Conservation (phyloP, 345 rosid genomes). For the Aethionema arabicum region DNA sequence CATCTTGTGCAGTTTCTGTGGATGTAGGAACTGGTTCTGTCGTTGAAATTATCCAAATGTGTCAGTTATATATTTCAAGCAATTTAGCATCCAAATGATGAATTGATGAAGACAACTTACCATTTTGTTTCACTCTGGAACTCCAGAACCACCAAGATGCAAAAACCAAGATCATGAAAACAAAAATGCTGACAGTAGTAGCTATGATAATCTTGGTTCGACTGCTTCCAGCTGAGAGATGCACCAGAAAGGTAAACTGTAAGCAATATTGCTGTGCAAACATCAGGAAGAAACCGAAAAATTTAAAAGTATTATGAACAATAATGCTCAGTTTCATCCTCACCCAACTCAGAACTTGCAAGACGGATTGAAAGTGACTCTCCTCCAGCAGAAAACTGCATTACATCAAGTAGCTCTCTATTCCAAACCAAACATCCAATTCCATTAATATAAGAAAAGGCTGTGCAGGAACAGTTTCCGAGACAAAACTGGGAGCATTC, state of each 20-base stretch:
- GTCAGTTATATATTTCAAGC: constrained; percentile 16
- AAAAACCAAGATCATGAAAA: constrained; percentile 17
- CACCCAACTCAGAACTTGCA: constrained; percentile 38
- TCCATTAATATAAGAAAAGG: constrained; percentile 27
- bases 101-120: constrained; percentile 18
- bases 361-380: constrained; percentile 31
- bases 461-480: constrained; percentile 38
- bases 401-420: constrained; percentile 31
- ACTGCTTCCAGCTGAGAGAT: constrained; percentile 32
- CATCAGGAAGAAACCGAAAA: neutral
- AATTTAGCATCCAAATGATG: neutral
- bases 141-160: constrained; percentile 30
- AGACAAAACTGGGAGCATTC: constrained; percentile 31
- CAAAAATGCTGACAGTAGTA: constrained; percentile 20
- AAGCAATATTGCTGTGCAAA: constrained; percentile 15
- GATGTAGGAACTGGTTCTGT: constrained; percentile 19
- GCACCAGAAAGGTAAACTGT: constrained; percentile 19
- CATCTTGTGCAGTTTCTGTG: constrained; percentile 19
- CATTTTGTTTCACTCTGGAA: constrained; percentile 13
- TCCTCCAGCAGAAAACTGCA: constrained; percentile 30
- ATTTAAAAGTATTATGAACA: neutral
- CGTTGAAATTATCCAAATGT: constrained; percentile 5
- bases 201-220: constrained; percentile 32
- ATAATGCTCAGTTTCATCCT: constrained; percentile 11
- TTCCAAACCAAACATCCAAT: constrained; percentile 40